Base-by-base conservation (phyloP, 768 basidiomycete genomes). In the Guyanaporus albipodus region DNA sequence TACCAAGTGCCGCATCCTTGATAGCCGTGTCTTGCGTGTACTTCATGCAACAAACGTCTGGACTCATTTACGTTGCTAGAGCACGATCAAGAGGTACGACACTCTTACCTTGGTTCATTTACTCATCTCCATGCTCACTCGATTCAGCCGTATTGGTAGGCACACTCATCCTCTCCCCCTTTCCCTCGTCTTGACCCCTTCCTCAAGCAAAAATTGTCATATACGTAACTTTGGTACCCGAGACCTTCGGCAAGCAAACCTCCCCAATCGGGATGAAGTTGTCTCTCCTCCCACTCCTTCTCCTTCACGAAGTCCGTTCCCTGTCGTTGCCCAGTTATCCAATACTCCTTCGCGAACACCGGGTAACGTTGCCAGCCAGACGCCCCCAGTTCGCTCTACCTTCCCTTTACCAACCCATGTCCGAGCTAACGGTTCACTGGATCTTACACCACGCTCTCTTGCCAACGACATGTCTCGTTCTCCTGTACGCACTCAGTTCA, bases 1-100 rank as follows among this genome's bases (percentile, higher is more conserved):
- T 34, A 54, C 19, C 38, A 19, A 29, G 44, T 12, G 40, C 2
- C 6, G 5, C 21, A 33, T 8, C 9, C 23, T 42, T 32, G n/a
- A 45, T 26, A 91, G 87, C 82, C 80, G 19, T 94, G 91, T 70
- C 73, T 94, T 35, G 74, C 83, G 15, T 94, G 91, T 62, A 82
- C 73, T 44, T 72, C 68, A 11, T 94, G 91, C 63, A 79, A 75
- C 58, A 90, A 88, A 64, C 73, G 87, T 28, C 73, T 94, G 12
- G 90, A 91, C 60, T 88, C 90, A 0, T 69, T 78, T 45, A 78
- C 78, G 17, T 72, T 94, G 19, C 71, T 91, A 7, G 91, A 94
- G 63, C 91, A 94, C 61, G 80, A 93, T 58, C 76, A 85, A 60
- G 72, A 87, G 76, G 91, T 88, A 52, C 44, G 80, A 8, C 38